phyloP scores from a whole-genome alignment of 345 rosid species.

The Physaria fendleri region DNA sequence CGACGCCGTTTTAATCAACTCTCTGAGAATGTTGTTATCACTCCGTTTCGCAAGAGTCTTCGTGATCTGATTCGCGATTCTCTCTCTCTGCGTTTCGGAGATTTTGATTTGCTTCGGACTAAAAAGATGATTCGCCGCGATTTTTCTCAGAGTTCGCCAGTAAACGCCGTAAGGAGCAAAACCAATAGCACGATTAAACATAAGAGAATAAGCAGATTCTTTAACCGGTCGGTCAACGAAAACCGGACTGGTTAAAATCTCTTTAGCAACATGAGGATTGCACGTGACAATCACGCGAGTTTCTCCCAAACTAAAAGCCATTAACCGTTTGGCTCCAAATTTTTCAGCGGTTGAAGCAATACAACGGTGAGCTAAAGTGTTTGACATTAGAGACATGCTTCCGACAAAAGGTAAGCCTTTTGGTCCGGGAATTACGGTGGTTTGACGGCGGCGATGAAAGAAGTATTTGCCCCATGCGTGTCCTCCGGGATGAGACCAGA shows the following conservation, averaged over 20 bases:
- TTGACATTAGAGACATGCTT: slow-evolving; percentile 57
- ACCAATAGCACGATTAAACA: slow-evolving; percentile 75
- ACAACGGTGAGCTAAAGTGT: slow-evolving; percentile 48
- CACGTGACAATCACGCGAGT: slow-evolving; percentile 66
- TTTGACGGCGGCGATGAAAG: slow-evolving; percentile 14
- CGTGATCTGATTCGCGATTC: slow-evolving; percentile 48
- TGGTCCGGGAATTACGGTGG: slow-evolving; percentile 57
- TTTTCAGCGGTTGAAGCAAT: slow-evolving; percentile 46
- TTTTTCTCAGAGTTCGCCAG: slow-evolving; percentile 62
- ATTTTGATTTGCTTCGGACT: slow-evolving; percentile 53
- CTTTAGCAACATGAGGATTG: slow-evolving; percentile 58
- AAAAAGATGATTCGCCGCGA: slow-evolving; percentile 59
- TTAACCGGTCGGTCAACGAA: slow-evolving; percentile 77
- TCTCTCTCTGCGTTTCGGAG: slow-evolving; percentile 37
- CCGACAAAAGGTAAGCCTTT: slow-evolving; percentile 64
- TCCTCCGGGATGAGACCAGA: slow-evolving; percentile 68
- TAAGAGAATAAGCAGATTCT: slow-evolving; percentile 60
- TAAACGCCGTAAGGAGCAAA: slow-evolving; percentile 70
- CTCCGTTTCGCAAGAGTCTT: slow-evolving; percentile 17
- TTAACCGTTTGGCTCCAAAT: slow-evolving; percentile 49
- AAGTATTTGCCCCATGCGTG: slow-evolving; percentile 71
- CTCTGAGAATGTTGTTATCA: slow-evolving; percentile 19
- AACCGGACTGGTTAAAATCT: slow-evolving; percentile 55
- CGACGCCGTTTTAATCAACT: slow-evolving; percentile 57
- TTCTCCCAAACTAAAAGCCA: slow-evolving; percentile 70